Evolutionary conservation across 140 eudicot genomes (phyloP).

Genomic region (Erigeron philadelphicus): DNA sequence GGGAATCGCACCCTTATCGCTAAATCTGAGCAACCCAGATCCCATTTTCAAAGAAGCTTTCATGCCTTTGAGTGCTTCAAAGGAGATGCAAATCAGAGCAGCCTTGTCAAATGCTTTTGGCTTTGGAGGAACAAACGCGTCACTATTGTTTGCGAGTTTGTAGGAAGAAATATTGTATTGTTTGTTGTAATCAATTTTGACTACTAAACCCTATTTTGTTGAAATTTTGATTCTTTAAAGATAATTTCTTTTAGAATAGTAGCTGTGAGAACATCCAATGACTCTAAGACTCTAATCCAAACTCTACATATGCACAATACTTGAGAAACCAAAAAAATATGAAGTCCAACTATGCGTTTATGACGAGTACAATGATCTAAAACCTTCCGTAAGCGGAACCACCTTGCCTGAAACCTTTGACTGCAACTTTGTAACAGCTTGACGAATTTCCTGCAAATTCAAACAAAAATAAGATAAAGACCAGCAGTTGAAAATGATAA

Average conservation of each 20-base stretch:
- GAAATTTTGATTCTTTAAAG: slow-evolving; percentile 12
- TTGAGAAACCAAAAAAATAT: slow-evolving; percentile 15
- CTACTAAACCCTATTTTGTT: slow-evolving; percentile 6
- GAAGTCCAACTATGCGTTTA: slow-evolving; percentile 10
- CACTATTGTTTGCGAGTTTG: slow-evolving; percentile 56
- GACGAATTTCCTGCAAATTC: slow-evolving; percentile 76
- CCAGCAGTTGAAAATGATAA: not conserved
- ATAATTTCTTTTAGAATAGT: slow-evolving; percentile 16
- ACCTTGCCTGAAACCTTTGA: slow-evolving; percentile 73
- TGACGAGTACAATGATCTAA: slow-evolving; percentile 53
- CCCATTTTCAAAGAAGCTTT: slow-evolving; percentile 57
- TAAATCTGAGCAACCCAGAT: slow-evolving; percentile 68
- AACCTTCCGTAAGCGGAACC: slow-evolving; percentile 81
- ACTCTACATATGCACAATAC: slow-evolving; percentile 24
- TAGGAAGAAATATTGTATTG: slow-evolving; percentile 10
- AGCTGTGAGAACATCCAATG: slow-evolving; percentile 10
- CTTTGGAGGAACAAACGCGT: slow-evolving; percentile 90
- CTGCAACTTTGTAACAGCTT: slow-evolving; percentile 78
- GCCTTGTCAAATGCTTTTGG: slow-evolving; percentile 93
- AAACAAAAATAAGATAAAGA: not conserved
- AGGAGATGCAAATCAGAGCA: slow-evolving; percentile 56
- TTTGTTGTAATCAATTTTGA: slow-evolving; percentile 18
- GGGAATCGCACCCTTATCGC: slow-evolving; percentile 86
- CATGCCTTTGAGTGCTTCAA: slow-evolving; percentile 64
- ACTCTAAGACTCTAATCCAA: slow-evolving; percentile 13